phyloP scores from a whole-genome alignment of 345 rosid species.

The Pugionium dolabratum region DNA sequence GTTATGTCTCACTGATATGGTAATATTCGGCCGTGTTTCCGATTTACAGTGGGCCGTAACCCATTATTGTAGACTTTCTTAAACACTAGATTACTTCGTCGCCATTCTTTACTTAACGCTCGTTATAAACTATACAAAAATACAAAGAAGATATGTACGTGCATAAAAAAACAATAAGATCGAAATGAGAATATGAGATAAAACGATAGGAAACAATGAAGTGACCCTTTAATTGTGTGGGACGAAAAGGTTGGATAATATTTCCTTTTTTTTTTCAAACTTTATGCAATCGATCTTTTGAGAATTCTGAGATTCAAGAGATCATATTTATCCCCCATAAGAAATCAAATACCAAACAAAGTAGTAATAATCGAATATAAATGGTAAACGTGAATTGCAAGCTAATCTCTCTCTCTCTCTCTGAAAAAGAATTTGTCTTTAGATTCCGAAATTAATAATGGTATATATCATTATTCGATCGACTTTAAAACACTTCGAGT shows the following conservation, averaged over 20 bases:
- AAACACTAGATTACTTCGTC: too few species aligned
- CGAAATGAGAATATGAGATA: too few species aligned
- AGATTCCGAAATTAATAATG: slow-evolving; percentile 9
- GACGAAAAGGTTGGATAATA: not conserved
- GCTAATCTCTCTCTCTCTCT: not conserved
- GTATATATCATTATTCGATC: slow-evolving; percentile 18
- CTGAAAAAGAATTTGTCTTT: slow-evolving; percentile 16
- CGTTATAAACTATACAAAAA: too few species aligned
- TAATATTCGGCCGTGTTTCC: slow-evolving; percentile 5
- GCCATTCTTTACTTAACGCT: too few species aligned
- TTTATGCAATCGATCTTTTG: not conserved
- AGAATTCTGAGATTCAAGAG: slow-evolving; percentile 6
- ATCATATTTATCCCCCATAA: not conserved
- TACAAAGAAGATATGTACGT: too few species aligned
- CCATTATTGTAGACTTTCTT: too few species aligned
- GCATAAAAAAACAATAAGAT: too few species aligned
- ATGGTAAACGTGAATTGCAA: slow-evolving; percentile 22
- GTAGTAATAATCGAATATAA: slow-evolving; percentile 8
- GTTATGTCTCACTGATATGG: not conserved
- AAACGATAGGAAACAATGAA: too few species aligned
- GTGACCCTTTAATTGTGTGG: too few species aligned
- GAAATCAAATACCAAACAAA: slow-evolving; percentile 9
- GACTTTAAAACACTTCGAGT: slow-evolving; percentile 12
- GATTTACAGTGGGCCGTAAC: not conserved
- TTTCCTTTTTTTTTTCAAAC: not conserved